These are phyloP conservation scores for Penicillium sp. DNA, from an alignment of 2,329 filamentous ascomycete genomes.

Conservation along the genomic window DNA sequence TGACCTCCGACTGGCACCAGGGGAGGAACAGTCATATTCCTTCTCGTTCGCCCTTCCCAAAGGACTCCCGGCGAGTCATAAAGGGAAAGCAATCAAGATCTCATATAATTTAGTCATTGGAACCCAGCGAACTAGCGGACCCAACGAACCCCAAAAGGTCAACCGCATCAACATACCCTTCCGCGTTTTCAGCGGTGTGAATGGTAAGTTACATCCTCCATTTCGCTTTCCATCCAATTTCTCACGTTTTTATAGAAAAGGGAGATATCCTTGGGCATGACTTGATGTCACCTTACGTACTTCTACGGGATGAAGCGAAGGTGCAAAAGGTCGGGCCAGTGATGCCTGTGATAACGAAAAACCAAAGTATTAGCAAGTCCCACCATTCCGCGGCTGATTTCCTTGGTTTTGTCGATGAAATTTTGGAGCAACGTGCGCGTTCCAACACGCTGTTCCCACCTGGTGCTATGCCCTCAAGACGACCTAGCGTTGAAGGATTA, in stretches of 20 bases:
- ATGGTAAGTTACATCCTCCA: constrained; percentile 51
- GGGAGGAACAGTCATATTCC: constrained; percentile 82
- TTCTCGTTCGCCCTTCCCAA: constrained; percentile 84
- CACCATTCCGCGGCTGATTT: constrained; percentile 63
- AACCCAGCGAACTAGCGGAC: constrained; percentile 78
- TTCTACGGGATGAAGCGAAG: constrained; percentile 78
- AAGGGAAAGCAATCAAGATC: constrained; percentile 91
- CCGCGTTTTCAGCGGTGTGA: constrained; percentile 88
- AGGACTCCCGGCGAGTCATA: constrained; percentile 86
- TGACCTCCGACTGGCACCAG: constrained; percentile 80
- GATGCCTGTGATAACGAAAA: constrained; percentile 40
- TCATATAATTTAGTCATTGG: constrained; percentile 88
- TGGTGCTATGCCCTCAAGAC: constrained; percentile 69
- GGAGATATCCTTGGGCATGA: constrained; percentile 91
- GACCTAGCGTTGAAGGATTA: constrained; percentile 50
- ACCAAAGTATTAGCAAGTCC: constrained; percentile 41
- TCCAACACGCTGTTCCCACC: constrained; percentile 60
- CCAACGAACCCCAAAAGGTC: constrained; percentile 74
- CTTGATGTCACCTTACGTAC: constrained; percentile 88
- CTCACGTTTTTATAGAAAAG: constrained; percentile 49
- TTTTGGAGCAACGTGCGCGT: constrained; percentile 59
- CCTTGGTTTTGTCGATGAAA: constrained; percentile 71
- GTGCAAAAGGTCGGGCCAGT: constrained; percentile 54
- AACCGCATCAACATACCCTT: constrained; percentile 92
- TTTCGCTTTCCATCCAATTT: background rate